phyloP scores from a whole-genome alignment of 331 rosid genomes.

The Acacia pycnantha region DNA sequence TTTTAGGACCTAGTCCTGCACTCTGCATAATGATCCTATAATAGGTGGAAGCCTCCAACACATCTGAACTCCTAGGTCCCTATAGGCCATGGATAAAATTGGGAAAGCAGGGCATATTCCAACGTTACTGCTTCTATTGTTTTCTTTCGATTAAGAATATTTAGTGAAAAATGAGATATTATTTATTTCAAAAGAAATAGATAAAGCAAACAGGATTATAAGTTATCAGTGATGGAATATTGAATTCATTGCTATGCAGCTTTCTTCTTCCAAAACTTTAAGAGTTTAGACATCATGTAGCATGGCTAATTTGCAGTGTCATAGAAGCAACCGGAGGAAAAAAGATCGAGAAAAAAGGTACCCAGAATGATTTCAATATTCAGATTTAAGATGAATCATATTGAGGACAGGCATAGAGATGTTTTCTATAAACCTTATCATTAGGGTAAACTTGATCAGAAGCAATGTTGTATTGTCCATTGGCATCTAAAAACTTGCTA shows the following conservation, averaged over 20 bases:
- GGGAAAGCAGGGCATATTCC: background rate
- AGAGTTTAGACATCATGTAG: background rate
- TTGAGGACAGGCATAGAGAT: constrained; percentile 6
- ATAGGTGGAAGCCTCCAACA: background rate
- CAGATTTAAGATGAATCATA: background rate
- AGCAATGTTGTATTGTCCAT: constrained; percentile 52
- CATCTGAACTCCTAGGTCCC: background rate
- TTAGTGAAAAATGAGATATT: background rate
- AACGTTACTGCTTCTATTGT: constrained; percentile 2
- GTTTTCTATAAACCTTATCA: constrained; percentile 54
- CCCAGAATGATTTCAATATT: constrained; percentile 14
- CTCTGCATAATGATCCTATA: background rate
- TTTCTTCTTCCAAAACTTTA: background rate
- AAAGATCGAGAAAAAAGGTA: background rate
- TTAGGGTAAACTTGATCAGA: constrained; percentile 67
- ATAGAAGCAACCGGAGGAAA: background rate
- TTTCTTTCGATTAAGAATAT: background rate
- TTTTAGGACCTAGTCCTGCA: background rate
- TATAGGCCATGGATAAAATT: background rate
- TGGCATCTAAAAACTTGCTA: constrained; percentile 69
- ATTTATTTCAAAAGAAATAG: background rate
- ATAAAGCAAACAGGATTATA: background rate
- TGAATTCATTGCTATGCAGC: background rate
- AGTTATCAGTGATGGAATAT: background rate
- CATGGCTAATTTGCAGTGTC: background rate